Base-by-base conservation (phyloP, 495 filamentous ascomycete species). In the Jackrogersella multiformis region DNA sequence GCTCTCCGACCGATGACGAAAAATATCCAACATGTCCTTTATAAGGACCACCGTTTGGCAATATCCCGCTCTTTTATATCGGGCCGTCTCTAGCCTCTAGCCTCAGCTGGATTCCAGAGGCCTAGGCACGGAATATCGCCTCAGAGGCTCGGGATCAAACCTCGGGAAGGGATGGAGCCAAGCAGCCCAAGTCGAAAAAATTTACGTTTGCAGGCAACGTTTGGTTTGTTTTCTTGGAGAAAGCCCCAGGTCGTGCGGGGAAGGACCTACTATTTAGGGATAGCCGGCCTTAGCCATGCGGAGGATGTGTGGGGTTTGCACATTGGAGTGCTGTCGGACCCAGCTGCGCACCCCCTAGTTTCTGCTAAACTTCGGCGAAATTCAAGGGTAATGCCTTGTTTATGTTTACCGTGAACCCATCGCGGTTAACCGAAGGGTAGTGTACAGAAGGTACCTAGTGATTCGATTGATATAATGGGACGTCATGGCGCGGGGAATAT, bases 201-300 rank as follows among this genome's bases (percentile, higher is more conserved):
- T 35, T 32, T 55, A 36, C 23, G 7, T 54, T 38, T 36, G 38
- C n/a, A 18, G 35, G 56, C 35, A 56, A 61, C 42, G n/a, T n/a
- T n/a, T n/a, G n/a, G n/a, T n/a, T n/a, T n/a, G 49, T 63, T 63
- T 52, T 49, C 15, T 52, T 61, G 21, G 57, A 28, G 44, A 32
- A 32, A 52, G 30, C 34, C 49, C 38, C n/a, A 42, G n/a, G 48
- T 39, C 32, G 15, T 61, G 64, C 57, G 64, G 64, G 64, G 64
- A 67, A 59, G 15, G 3, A 2, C 21, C 46, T 45, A 32, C 13
- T 6, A 8, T 56, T 9, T 35, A 61, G 28, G 55, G 41, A 35
- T 34, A 61, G 32, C 23, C 13, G 15, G 15, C 35, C 46, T 45
- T 53, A 42, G 45, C 44, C 12, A 10, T 61, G 46, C 49, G 59